Conservation (phyloP, 2,329 filamentous ascomycete species). For the Epichloe typhina region DNA sequence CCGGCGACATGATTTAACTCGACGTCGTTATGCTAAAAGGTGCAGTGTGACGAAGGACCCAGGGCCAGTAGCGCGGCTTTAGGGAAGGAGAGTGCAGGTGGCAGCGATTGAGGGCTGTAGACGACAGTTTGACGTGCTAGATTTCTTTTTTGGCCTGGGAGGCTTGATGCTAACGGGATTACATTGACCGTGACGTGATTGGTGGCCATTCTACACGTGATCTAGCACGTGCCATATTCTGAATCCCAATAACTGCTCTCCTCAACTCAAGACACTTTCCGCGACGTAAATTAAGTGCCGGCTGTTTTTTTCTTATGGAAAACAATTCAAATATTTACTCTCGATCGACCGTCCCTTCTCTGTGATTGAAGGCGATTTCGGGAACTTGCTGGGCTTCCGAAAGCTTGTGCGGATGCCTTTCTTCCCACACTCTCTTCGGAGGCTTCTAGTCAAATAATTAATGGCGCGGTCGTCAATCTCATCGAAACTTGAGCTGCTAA, state of each 20-base stretch:
- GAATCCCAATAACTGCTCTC: too few species aligned
- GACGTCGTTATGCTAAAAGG: neutral
- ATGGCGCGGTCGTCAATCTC: neutral
- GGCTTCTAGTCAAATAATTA: neutral
- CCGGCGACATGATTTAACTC: conserved; percentile 17
- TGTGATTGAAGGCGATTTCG: too few species aligned
- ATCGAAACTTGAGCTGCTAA: neutral
- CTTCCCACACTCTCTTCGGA: neutral
- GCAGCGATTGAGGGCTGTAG: conserved; percentile 12
- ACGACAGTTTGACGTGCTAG: conserved; percentile 4
- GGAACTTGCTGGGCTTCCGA: neutral
- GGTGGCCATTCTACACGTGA: conserved; percentile 8
- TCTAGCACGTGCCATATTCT: neutral
- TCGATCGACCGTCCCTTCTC: too few species aligned
- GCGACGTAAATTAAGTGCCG: too few species aligned
- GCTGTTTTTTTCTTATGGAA: too few species aligned
- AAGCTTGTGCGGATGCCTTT: neutral
- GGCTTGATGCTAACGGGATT: conserved; percentile 22
- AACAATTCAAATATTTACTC: too few species aligned
- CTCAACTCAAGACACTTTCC: too few species aligned
- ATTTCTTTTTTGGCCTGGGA: conserved; percentile 1
- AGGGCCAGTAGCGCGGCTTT: neutral
- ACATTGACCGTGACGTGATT: conserved; percentile 27
- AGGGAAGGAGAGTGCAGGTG: conserved; percentile 8
- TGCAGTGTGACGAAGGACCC: neutral